Evolutionary conservation across 169 alveolate species (phyloP).

Genomic region (Ichthyophthirius multifiliis): DNA sequence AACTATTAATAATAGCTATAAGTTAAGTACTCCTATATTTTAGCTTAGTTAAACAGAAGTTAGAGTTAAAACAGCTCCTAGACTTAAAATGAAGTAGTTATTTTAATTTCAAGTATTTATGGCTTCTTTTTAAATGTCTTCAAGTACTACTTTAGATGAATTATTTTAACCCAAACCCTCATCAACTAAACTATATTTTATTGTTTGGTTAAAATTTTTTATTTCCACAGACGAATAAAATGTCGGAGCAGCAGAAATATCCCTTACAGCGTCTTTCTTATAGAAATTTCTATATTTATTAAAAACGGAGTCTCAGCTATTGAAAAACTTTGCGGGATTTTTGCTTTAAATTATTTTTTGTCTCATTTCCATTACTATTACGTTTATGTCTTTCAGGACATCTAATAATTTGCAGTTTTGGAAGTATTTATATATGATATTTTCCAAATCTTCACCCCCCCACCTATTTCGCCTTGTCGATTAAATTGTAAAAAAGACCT

Average conservation of each 20-base stretch:
- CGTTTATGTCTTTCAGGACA: slow-evolving; percentile 12
- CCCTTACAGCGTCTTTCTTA: slow-evolving; percentile 35
- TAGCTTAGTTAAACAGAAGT: not conserved
- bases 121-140: slow-evolving; percentile 32
- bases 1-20: slow-evolving; percentile 7
- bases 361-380: slow-evolving; percentile 24
- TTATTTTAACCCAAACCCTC: slow-evolving; percentile 38
- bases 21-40: slow-evolving; percentile 20
- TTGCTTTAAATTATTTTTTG: not conserved
- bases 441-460: too few species aligned
- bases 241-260: slow-evolving; percentile 41
- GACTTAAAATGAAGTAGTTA: slow-evolving; percentile 25
- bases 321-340: slow-evolving; percentile 20
- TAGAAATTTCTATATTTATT: slow-evolving; percentile 23
- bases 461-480: too few species aligned
- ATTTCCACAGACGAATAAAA: slow-evolving; percentile 39
- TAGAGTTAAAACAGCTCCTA: slow-evolving; percentile 17
- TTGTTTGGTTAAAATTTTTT: slow-evolving; percentile 7
- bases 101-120: slow-evolving; percentile 24
- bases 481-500: too few species aligned
- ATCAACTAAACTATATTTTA: slow-evolving; percentile 18
- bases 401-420: slow-evolving; percentile 19
- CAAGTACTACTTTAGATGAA: slow-evolving; percentile 33
- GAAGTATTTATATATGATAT: not conserved
- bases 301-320: slow-evolving; percentile 13